Evolutionary conservation across 1,284 basidiomycete genomes (phyloP).

Genomic region (Thecaphora frezii): DNA sequence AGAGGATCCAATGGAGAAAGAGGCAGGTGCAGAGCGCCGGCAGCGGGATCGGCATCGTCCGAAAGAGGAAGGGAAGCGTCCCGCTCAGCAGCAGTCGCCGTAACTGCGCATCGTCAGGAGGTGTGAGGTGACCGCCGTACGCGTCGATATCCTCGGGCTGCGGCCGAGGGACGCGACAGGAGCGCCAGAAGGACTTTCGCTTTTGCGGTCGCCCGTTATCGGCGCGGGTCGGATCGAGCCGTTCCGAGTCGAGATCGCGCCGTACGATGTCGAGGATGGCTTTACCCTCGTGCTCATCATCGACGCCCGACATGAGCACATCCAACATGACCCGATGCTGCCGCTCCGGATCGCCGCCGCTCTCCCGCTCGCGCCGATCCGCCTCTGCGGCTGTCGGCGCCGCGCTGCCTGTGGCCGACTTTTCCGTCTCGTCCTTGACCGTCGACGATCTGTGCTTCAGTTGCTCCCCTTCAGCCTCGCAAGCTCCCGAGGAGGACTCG

Average conservation of each 20-base stretch:
- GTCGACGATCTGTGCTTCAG: neutral
- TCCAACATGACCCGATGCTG: neutral
- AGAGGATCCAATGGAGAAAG: neutral
- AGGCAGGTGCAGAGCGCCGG: neutral
- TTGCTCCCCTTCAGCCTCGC: neutral
- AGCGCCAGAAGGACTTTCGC: neutral
- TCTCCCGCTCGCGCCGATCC: neutral
- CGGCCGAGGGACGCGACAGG: neutral
- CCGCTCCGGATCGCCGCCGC: neutral
- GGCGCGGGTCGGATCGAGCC: no score
- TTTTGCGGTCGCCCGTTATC: no score
- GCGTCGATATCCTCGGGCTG: neutral
- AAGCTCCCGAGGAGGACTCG: neutral
- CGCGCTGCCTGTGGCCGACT: no score
- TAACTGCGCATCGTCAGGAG: no score
- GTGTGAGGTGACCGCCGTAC: no score
- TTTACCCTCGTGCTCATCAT: neutral
- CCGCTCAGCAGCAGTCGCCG: neutral
- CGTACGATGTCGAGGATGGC: neutral
- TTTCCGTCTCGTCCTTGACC: no score
- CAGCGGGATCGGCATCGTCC: neutral
- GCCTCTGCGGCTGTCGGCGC: no score
- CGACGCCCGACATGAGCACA: neutral
- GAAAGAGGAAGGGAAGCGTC: neutral
- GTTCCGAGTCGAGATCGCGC: neutral